phyloP scores from a whole-genome alignment of 345 rosid species.

The Syzygium oleosum region DNA sequence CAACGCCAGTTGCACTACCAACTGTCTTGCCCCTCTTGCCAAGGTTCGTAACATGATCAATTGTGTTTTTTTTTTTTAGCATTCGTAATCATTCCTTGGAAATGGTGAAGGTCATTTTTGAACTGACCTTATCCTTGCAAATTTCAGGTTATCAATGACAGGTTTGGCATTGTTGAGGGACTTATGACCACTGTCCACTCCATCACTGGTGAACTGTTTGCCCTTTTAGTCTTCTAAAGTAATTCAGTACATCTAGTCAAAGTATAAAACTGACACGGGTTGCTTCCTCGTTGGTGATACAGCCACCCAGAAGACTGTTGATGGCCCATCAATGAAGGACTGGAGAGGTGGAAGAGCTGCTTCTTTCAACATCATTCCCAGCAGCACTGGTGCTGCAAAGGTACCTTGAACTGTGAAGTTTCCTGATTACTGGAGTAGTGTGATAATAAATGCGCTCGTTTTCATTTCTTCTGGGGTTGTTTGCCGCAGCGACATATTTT shows the following conservation, averaged over 20 bases:
- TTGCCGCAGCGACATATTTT: background rate
- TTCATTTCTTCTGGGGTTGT: background rate
- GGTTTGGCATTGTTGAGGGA: conserved; percentile 90
- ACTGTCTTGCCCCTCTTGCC: conserved; percentile 95
- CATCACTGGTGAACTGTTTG: conserved; percentile 44
- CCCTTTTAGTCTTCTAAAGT: background rate
- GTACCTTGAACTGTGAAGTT: conserved; percentile 6
- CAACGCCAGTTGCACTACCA: conserved; percentile 96
- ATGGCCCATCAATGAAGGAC: conserved; percentile 91
- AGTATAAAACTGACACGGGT: background rate
- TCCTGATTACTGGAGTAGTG: background rate
- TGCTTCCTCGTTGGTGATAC: background rate
- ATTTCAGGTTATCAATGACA: conserved; percentile 67
- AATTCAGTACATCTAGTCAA: background rate
- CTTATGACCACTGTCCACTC: conserved; percentile 95
- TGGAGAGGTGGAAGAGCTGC: conserved; percentile 99
- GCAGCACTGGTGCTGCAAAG: conserved; percentile 96
- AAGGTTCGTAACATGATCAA: conserved; percentile 23
- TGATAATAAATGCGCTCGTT: background rate
- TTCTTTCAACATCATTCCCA: conserved; percentile 89
- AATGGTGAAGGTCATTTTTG: background rate
- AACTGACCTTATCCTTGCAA: background rate
- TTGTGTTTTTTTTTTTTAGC: too few species aligned
- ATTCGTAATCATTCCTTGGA: background rate
- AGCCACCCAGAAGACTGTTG: conserved; percentile 96